Conservation (phyloP, 2,329 filamentous ascomycete species). For the Tolypocladium amazonense region DNA sequence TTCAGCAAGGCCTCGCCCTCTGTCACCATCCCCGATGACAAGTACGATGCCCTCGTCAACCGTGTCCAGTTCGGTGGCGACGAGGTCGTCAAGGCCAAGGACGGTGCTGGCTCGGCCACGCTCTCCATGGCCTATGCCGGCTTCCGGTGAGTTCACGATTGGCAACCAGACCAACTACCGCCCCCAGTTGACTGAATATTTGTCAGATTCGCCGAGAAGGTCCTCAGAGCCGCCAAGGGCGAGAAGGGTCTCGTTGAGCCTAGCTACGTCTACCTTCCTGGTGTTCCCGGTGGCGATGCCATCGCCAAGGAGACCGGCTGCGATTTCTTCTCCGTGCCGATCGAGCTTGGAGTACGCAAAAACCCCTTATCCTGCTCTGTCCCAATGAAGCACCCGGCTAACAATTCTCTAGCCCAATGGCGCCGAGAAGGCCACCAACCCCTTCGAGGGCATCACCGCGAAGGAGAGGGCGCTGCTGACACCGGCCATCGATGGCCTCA, state of each 20-base stretch:
- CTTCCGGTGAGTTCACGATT: slow-evolving; percentile 56
- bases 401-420: slow-evolving; percentile 55
- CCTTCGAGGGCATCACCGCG: slow-evolving; percentile 65
- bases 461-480: slow-evolving; percentile 83
- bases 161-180: not conserved
- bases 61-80: slow-evolving; percentile 98
- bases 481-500: slow-evolving; percentile 64
- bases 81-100: slow-evolving; percentile 92
- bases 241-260: slow-evolving; percentile 91
- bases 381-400: slow-evolving; percentile 8
- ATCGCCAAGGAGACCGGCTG: slow-evolving; percentile 73
- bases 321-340: slow-evolving; percentile 93
- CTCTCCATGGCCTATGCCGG: slow-evolving; percentile 94
- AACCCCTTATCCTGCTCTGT: not conserved
- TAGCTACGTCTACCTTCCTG: slow-evolving; percentile 89
- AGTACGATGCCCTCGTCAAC: slow-evolving; percentile 83
- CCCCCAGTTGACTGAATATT: slow-evolving; percentile 7
- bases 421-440: slow-evolving; percentile 75
- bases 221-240: slow-evolving; percentile 79
- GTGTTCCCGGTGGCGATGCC: slow-evolving; percentile 76
- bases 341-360: slow-evolving; percentile 79
- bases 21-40: slow-evolving; percentile 75
- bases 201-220: slow-evolving; percentile 78
- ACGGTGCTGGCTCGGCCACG: slow-evolving; percentile 80
- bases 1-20: slow-evolving; percentile 83